These are phyloP conservation scores for Penicillium sp. DNA, from an alignment of 2,329 filamentous ascomycete species.

Conservation along the genomic window DNA sequence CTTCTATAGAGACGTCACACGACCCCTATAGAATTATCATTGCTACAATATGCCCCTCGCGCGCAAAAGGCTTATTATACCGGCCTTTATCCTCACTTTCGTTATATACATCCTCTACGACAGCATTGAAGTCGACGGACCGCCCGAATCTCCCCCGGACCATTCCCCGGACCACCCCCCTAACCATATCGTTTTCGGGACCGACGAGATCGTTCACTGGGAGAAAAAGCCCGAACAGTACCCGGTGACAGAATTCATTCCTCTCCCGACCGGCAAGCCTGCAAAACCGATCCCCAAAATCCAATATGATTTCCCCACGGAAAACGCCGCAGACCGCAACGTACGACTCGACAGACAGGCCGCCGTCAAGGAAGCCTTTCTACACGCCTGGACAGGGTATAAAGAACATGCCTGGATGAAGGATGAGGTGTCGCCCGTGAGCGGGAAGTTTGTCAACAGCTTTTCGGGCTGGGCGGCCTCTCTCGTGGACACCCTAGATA, in stretches of 20 bases:
- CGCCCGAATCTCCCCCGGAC: background rate
- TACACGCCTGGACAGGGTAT: slow-evolving; percentile 79
- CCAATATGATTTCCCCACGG: slow-evolving; percentile 66
- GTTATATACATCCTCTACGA: slow-evolving; percentile 17
- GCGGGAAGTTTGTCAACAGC: slow-evolving; percentile 65
- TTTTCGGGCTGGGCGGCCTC: slow-evolving; percentile 93
- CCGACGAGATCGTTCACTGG: slow-evolving; percentile 57
- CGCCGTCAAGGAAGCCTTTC: slow-evolving; percentile 69
- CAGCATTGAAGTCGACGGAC: background rate
- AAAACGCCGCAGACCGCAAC: slow-evolving; percentile 56
- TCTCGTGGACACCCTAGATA: slow-evolving; percentile 76
- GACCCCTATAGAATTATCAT: background rate
- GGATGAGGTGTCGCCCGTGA: slow-evolving; percentile 77
- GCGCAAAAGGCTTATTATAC: slow-evolving; percentile 24
- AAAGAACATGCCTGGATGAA: slow-evolving; percentile 75
- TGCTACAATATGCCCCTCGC: slow-evolving; percentile 9
- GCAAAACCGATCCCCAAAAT: slow-evolving; percentile 66
- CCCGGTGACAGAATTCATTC: slow-evolving; percentile 67
- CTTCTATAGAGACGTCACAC: background rate
- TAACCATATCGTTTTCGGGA: slow-evolving; percentile 8
- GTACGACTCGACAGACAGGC: slow-evolving; percentile 62
- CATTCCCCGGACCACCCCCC: slow-evolving; percentile 21
- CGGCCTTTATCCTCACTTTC: slow-evolving; percentile 24
- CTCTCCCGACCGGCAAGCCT: slow-evolving; percentile 67
- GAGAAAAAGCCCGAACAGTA: slow-evolving; percentile 67